Evolutionary conservation across 78 protist genomes (phyloP), one percentile per base, ranked within the genome.

Genomic region (Isochrysis galbana): DNA sequence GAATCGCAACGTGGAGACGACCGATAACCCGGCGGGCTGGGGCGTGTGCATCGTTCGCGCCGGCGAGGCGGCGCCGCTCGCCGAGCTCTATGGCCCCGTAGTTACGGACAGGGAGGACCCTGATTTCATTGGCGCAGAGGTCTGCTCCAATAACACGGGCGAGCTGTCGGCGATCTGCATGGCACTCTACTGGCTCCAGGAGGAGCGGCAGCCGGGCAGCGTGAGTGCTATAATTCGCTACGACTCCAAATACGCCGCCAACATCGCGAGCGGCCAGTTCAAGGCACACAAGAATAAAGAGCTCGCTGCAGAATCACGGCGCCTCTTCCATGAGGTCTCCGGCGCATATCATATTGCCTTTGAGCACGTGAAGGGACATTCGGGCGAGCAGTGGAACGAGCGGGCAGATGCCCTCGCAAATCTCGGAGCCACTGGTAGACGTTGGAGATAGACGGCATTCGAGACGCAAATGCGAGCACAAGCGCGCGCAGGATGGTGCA

Each of bases 241-340:
- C 84, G 84, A 77, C 84, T 77, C 84, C 47, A 32, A 77, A 46
- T 77, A 77, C 84, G 84, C 84, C 34, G 84, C 84, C 23, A 77
- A 77, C 46, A 10, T 23, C 34, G n/a, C 46, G 34, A 1, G 1
- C 14, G 84, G 84, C 47, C 26, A 0, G 32, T 39, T 11, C 34
- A 77, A 77, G 84, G n/a, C 84, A 32, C 14, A 77, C 84, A 77
- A 34, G 84, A 77, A 77, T 46, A 11, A 21, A 17, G 84, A 17
- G 47, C 84, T 77, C 47, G 84, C n/a, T 17, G 47, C 47, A 29
- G 2, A 29, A 26, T 41, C 47, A 4, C 84, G n/a, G 32, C 0
- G 29, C 29, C 84, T 77, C 84, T 26, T 14, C 84, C 14, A 1
- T 4, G 23, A 36, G 47, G 84, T 61, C 36, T 3, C 14, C n/a